Evolutionary conservation across 441 rosid genomes (phyloP).

Genomic region (Bocquillonia castaneifolia): DNA sequence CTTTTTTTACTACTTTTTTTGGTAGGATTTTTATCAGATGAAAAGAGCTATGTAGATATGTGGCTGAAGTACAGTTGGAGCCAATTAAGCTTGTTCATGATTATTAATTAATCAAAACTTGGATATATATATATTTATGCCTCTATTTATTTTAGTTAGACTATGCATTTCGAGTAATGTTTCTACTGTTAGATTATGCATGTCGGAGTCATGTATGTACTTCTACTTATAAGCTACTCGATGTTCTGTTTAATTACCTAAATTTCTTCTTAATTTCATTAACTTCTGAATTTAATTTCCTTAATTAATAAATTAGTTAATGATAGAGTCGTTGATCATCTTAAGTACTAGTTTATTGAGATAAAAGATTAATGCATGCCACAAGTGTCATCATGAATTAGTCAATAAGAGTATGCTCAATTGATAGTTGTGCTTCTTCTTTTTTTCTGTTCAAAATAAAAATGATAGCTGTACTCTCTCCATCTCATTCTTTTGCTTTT

Average conservation of each 20-base stretch:
- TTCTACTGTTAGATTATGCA: too few relatives aligned
- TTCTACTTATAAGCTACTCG: too few relatives aligned
- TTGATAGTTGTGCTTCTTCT: too few relatives aligned
- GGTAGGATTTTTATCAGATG: not conserved
- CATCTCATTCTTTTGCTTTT: not conserved
- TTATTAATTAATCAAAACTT: not conserved
- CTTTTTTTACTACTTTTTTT: not conserved
- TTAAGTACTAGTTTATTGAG: too few relatives aligned
- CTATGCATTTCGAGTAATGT: not conserved
- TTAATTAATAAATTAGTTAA: not conserved
- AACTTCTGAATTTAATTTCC: not conserved
- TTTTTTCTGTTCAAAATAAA: too few relatives aligned
- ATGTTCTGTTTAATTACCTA: too few relatives aligned
- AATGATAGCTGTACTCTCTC: too few relatives aligned
- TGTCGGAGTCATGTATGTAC: too few relatives aligned
- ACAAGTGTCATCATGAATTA: too few relatives aligned
- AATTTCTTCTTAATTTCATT: too few relatives aligned
- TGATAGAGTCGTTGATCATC: not conserved
- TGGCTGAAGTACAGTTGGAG: constrained; percentile 5
- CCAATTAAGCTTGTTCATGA: constrained; percentile 2
- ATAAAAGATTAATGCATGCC: too few relatives aligned
- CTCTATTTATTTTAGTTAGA: not conserved
- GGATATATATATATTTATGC: not conserved
- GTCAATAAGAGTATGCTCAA: too few relatives aligned
- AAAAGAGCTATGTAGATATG: constrained; percentile 1